Base-by-base conservation (phyloP, 1,284 basidiomycete species). In the Spongispora temasekensis region DNA sequence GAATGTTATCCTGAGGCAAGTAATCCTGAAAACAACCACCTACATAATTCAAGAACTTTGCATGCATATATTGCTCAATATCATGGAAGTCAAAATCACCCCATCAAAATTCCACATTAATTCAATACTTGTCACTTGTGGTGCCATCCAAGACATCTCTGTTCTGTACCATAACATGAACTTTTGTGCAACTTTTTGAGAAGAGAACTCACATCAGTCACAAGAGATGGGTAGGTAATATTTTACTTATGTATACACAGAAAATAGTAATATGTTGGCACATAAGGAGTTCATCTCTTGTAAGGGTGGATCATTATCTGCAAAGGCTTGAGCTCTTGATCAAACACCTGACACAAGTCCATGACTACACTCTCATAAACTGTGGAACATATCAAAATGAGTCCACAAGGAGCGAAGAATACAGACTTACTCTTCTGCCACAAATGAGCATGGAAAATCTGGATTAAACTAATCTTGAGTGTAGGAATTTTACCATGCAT, bases 81-180 rank as follows among this genome's bases (percentile, higher is more conserved):
- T 98, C 96, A 78, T 99, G 97, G 23, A 94, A 96, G 76, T 99
- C 97, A 71, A 98, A 99, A 78, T 99, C 97, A 70, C 97, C 97
- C 97, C 97, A 99, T 68, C 97, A 88, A 59, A 99, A 84, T 76
- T 99, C 94, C 32, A 99, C 91, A 74, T 99, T 97, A 60, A 99
- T 89, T 97, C 97, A 99, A 84, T 92, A 99, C 81, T 99, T 99
- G 84, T 95, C 96, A 75, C 91, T 94, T 1, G 95, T 98, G 0
- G 96, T 97, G 35, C 97, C 97, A 72, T 99, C 97, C 61, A 98
- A 84, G 35, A 95, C 93, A 71, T 99, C 97, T 76, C 97, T 97
- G 74, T 90, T 88, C 88, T 91, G 63, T 44, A 51, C 37, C 46
- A 62, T 46, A 5, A 56, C 40, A 30, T 66, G 44, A 73, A 50